Evolutionary conservation across 805 yeast species (phyloP).

Genomic region (Tetrapisispora arboricola): DNA sequence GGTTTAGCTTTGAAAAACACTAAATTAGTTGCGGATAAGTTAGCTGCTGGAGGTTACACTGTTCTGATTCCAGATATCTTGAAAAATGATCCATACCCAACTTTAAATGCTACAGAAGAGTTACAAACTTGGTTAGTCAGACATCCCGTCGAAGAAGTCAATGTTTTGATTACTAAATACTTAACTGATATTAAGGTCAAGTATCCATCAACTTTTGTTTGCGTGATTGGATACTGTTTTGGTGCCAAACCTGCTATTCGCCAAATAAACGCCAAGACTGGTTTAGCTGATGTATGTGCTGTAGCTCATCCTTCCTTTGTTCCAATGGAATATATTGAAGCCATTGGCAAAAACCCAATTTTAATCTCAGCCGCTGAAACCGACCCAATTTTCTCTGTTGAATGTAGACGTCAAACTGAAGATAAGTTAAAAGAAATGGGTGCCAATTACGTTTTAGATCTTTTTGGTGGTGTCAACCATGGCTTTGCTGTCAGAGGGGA

Average conservation of each 20-base stretch:
- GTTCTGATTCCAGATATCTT: conserved; percentile 73
- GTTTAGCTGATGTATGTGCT: conserved; percentile 50
- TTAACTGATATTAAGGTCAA: conserved; percentile 36
- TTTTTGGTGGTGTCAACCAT: conserved; percentile 57
- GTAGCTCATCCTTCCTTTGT: conserved; percentile 80
- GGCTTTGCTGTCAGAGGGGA: conserved; percentile 83
- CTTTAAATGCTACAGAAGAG: conserved; percentile 18
- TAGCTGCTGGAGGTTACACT: conserved; percentile 51
- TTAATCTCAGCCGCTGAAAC: conserved; percentile 65
- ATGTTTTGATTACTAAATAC: conserved; percentile 40
- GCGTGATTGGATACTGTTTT: conserved; percentile 69
- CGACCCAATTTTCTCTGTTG: conserved; percentile 54
- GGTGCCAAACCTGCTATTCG: conserved; percentile 67
- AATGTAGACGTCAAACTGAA: conserved; percentile 54
- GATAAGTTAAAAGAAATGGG: conserved; percentile 42
- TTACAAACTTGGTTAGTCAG: conserved; percentile 40
- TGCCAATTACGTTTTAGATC: conserved; percentile 48
- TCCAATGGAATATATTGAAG: conserved; percentile 50
- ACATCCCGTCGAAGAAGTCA: conserved; percentile 42
- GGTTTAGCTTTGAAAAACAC: conserved; percentile 53
- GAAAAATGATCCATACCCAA: conserved; percentile 36
- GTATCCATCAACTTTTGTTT: conserved; percentile 39
- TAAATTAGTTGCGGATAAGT: conserved; percentile 52
- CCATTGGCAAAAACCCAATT: conserved; percentile 47
- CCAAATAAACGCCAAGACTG: conserved; percentile 30